Base-by-base conservation (phyloP, 495 filamentous ascomycete species). In the Aspergillus haitiensis region DNA sequence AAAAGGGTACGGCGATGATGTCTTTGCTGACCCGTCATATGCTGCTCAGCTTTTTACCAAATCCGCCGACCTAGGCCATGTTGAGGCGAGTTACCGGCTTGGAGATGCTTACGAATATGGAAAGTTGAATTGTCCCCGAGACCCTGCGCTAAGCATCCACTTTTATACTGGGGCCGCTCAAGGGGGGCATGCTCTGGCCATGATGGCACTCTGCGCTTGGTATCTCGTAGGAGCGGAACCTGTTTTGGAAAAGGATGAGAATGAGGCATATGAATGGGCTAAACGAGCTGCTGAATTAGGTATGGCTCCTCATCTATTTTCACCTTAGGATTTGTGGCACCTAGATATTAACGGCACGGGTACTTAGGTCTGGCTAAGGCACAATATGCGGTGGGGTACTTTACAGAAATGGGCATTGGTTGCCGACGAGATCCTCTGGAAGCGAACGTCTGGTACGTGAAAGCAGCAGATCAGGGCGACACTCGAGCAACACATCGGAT, bases 201-300 rank as follows among this genome's bases (percentile, higher is more conserved):
- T 97, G 93, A 96, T 99, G 92, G 92, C 92, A 15, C 81, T 99
- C 21, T 98, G 94, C 70, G 94, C 94, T 12, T 99, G 94, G 94
- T 99, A 97, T 72, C 87, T 99, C 73, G 89, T 98, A 8, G 94
- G 94, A 1, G 95, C 94, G 8, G 90, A 93, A 65, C 94, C 94
- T 0, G 85, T 97, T 15, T 75, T 99, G 32, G 91, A 95, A 57
- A 96, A 92, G 72, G 93, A 98, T 63, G 95, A 98, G 72, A 86
- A 87, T 53, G 94, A 99, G 72, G 94, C 94, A 3, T 98, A 93
- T 70, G 92, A 96, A 71, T 99, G 94, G 94, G 94, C 94, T 31
- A 81, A 83, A 70, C 86, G 85, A 60, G 92, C 94, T 45, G 93
- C 93, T 36, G 86, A 93, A 61, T 78, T 84, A 64, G 92, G 93